Conservation (phyloP, 176 grass and related monocot species). For the Oryza glaberrima region DNA sequence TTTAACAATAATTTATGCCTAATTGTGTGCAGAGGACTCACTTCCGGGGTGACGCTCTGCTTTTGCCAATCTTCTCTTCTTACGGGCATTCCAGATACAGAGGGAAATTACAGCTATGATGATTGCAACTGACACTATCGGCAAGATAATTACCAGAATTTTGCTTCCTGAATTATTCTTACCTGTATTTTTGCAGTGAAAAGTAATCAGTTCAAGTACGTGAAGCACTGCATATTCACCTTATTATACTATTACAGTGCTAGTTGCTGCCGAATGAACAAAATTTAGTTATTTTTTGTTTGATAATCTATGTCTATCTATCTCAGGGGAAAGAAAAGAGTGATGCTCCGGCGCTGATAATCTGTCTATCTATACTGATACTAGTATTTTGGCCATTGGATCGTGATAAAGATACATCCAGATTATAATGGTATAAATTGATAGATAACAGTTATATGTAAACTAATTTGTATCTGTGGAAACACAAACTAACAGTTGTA, state of each 20-base stretch:
- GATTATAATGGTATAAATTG: too few relatives aligned
- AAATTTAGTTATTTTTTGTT: not conserved
- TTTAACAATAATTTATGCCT: not conserved
- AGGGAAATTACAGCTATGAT: not conserved
- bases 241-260: not conserved
- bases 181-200: not conserved
- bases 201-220: not conserved
- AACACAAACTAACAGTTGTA: too few relatives aligned
- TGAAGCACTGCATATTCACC: not conserved
- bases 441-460: too few relatives aligned
- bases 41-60: not conserved
- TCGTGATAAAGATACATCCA: too few relatives aligned
- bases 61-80: not conserved
- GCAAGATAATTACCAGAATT: not conserved
- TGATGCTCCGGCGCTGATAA: too few relatives aligned
- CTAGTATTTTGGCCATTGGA: too few relatives aligned
- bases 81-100: not conserved
- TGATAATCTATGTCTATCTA: not conserved
- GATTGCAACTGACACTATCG: not conserved
- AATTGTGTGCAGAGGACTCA: not conserved
- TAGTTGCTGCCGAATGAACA: not conserved
- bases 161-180: not conserved
- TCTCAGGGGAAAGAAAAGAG: too few relatives aligned
- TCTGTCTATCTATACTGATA: too few relatives aligned
- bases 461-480: too few relatives aligned